Conservation (phyloP, 2,329 filamentous ascomycete genomes). For the Penicillium sp. region DNA sequence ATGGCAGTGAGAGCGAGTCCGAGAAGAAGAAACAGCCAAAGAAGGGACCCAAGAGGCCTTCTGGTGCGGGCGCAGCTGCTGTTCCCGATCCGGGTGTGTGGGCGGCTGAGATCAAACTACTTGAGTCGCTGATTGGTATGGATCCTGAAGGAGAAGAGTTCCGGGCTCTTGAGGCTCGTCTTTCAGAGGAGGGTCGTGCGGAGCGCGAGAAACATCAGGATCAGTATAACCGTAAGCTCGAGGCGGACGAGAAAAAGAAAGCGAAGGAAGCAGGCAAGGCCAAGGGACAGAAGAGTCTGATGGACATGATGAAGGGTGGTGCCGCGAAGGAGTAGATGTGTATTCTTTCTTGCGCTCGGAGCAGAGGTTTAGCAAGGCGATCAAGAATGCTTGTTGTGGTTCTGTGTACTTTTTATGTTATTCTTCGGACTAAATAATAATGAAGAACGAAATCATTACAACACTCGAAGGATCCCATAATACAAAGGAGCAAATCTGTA, state of each 20-base stretch:
- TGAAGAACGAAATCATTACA: background rate
- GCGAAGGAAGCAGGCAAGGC: slow-evolving; percentile 40
- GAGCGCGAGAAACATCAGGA: slow-evolving; percentile 75
- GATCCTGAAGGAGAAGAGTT: slow-evolving; percentile 75
- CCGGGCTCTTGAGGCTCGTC: slow-evolving; percentile 57
- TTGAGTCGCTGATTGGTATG: slow-evolving; percentile 84
- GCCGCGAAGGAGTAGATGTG: slow-evolving; percentile 9
- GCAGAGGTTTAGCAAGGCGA: background rate
- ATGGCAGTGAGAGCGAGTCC: slow-evolving; percentile 13
- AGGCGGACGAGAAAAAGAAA: slow-evolving; percentile 53
- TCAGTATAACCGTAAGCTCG: slow-evolving; percentile 72
- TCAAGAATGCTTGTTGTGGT: background rate
- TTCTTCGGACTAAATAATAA: background rate
- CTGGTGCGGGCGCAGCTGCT: slow-evolving; percentile 31
- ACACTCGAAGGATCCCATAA: background rate
- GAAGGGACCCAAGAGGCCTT: slow-evolving; percentile 18
- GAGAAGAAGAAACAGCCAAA: slow-evolving; percentile 23
- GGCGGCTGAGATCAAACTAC: slow-evolving; percentile 90
- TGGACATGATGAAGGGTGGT: slow-evolving; percentile 32
- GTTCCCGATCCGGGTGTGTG: slow-evolving; percentile 79
- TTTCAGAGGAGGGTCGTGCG: slow-evolving; percentile 65
- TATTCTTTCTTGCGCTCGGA: background rate
- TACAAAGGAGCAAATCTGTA: background rate
- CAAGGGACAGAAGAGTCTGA: slow-evolving; percentile 35
- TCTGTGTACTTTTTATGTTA: background rate